phyloP scores from a whole-genome alignment of 345 rosid genomes.

The Aegle marmelos region DNA sequence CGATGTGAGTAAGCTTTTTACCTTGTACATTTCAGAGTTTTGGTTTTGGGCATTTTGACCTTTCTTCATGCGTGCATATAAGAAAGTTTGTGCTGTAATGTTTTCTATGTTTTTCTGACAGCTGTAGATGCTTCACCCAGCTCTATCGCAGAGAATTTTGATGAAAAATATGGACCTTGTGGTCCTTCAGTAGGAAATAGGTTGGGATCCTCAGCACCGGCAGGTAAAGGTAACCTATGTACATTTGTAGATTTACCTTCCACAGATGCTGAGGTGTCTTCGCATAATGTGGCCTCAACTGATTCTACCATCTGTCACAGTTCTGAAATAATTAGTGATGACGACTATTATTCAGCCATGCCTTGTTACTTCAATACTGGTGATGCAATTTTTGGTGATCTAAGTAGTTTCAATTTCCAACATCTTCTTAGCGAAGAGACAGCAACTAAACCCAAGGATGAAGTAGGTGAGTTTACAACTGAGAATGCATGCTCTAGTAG shows the following conservation, averaged over 20 bases:
- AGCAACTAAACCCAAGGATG: slow-evolving; percentile 37
- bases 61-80: slow-evolving; percentile 3
- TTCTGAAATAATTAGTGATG: slow-evolving; percentile 36
- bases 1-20: slow-evolving; percentile 31
- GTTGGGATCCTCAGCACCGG: slow-evolving; percentile 21
- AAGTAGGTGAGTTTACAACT: slow-evolving; percentile 32
- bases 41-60: background rate
- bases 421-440: slow-evolving; percentile 33
- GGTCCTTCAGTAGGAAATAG: slow-evolving; percentile 22
- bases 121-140: slow-evolving; percentile 40
- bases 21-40: slow-evolving; percentile 3
- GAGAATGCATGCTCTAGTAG: slow-evolving; percentile 35
- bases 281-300: slow-evolving; percentile 19
- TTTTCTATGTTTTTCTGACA: slow-evolving; percentile 19
- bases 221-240: slow-evolving; percentile 21
- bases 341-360: slow-evolving; percentile 27
- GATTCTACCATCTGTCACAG: slow-evolving; percentile 36
- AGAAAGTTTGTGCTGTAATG: background rate
- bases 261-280: slow-evolving; percentile 26
- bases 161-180: slow-evolving; percentile 11
- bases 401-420: slow-evolving; percentile 23
- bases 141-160: slow-evolving; percentile 22
- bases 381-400: slow-evolving; percentile 21
- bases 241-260: slow-evolving; percentile 15
- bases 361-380: slow-evolving; percentile 27